These are phyloP conservation scores for Tetrahymena borealis DNA, from an alignment of 73 alveolate genomes.

Conservation along the genomic window DNA sequence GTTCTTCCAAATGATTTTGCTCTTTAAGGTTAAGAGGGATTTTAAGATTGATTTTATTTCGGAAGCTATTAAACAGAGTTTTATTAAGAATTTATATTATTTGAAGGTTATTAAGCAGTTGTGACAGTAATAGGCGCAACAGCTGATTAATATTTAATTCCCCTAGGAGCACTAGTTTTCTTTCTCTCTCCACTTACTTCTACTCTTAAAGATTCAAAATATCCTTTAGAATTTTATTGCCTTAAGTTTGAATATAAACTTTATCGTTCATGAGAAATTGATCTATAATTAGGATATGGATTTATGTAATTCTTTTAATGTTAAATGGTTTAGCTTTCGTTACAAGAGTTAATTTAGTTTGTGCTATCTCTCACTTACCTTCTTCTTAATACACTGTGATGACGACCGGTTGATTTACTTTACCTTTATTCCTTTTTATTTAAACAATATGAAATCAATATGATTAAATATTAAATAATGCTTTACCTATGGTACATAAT, in stretches of 20 bases:
- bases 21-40: background rate
- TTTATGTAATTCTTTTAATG: background rate
- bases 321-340: background rate
- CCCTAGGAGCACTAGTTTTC: background rate
- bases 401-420: background rate
- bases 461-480: background rate
- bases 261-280: background rate
- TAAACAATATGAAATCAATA: background rate
- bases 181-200: background rate
- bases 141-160: background rate
- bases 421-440: background rate
- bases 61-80: background rate
- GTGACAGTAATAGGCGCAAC: too few species aligned
- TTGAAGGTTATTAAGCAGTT: background rate
- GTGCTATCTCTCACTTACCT: background rate
- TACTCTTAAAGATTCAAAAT: background rate
- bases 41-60: background rate
- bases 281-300: background rate
- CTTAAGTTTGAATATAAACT: background rate
- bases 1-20: background rate
- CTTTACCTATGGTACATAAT: background rate
- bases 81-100: background rate
- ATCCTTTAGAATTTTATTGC: background rate
- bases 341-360: background rate
- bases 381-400: background rate